Conservation (phyloP, 129 eudicot genomes). For the Ambrosia trifida region DNA sequence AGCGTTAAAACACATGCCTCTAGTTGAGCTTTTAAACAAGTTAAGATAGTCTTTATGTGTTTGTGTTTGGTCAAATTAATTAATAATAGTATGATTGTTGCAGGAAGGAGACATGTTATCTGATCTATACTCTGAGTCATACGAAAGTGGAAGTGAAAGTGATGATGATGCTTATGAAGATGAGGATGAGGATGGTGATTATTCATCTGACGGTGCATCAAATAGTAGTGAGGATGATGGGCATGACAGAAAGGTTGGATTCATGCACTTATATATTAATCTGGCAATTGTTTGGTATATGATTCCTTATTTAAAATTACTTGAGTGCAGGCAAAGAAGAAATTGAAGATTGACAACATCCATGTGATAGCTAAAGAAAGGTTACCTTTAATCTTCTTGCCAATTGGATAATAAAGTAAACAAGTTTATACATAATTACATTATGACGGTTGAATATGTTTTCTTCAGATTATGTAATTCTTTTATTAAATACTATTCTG, state of each 20-base stretch:
- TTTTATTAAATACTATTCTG: constrained; percentile 2
- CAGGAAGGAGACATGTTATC: constrained; percentile 74
- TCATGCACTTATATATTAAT: constrained; percentile 16
- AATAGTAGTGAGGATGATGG: constrained; percentile 49
- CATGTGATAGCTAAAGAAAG: constrained; percentile 55
- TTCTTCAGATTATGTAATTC: not conserved
- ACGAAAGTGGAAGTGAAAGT: constrained; percentile 82
- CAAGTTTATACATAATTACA: no score
- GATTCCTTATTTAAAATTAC: constrained; percentile 13
- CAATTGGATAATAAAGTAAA: constrained; percentile 10
- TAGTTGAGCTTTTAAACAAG: not conserved
- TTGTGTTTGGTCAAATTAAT: constrained; percentile 11
- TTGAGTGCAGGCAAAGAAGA: constrained; percentile 70
- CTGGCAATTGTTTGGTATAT: constrained; percentile 3
- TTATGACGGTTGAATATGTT: constrained; percentile 8
- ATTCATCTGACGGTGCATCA: constrained; percentile 56
- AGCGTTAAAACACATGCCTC: not conserved
- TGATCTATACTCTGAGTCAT: constrained; percentile 77
- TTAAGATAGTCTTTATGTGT: constrained; percentile 8
- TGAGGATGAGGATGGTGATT: constrained; percentile 59
- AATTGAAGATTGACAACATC: constrained; percentile 65
- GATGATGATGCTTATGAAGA: constrained; percentile 62
- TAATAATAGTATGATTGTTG: constrained; percentile 28
- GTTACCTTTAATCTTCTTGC: constrained; percentile 32
- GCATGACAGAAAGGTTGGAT: constrained; percentile 48